Base-by-base conservation (phyloP, 2,329 filamentous ascomycete species). In the Zymoseptoria brevis region DNA sequence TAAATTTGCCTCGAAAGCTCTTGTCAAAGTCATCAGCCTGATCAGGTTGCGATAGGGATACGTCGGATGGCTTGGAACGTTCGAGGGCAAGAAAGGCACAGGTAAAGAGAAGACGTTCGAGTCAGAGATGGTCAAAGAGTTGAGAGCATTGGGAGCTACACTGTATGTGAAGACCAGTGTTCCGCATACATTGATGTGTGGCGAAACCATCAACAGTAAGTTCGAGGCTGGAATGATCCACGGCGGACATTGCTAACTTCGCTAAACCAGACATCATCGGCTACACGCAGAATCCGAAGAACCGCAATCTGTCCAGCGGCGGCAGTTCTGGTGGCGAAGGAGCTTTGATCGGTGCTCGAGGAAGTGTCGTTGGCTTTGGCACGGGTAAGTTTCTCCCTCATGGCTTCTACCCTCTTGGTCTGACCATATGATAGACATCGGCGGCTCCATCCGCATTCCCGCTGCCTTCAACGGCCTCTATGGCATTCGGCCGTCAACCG, bases 31-130 rank as follows among this genome's bases (percentile, higher is more conserved):
- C 13, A 16, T 41, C 26, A 9, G 6, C 16, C 30, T 45, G 16
- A 55, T 11, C 9, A 26, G 51, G 4, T 11, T 6, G 13, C 13
- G 13, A 16, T 30, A 45, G 75, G 84, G 83, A 11, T 87, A 86
- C 66, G 76, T 86, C 22, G 83, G 84, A n/a, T 85, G 83, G 79
- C 81, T 87, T n/a, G 81, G 80, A 6, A 82, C 81, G 0, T 82
- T 85, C 63, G 73, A 86, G 70, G 83, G 81, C 55, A 73, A 77
- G 50, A 78, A 78, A 60, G 77, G 75, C 2, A 80, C 74, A 60
- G 79, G 75, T 30, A 81, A 75, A 67, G 82, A 75, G 73, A 73
- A 72, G 69, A 70, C 76, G 50, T 79, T 79, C 63, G 77, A 87
- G 71, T 84, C 81, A 53, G 79, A 85, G 62, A 79, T 86, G 67